These are phyloP conservation scores for Boletus rex-veris DNA, from an alignment of 768 basidiomycete species.

Conservation along the genomic window DNA sequence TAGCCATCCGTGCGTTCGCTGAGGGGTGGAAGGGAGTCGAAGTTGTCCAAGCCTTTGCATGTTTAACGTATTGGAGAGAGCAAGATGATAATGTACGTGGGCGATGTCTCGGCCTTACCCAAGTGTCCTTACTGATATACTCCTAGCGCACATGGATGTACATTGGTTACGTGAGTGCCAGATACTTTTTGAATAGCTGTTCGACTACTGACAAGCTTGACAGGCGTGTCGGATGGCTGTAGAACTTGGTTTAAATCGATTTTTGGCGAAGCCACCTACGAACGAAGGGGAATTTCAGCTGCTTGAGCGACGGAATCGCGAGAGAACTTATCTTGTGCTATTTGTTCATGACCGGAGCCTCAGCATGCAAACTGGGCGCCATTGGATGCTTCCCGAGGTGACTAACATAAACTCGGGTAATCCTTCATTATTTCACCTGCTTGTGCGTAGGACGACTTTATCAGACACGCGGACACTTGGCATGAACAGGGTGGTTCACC, in stretches of 20 bases:
- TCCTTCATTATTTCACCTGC: constrained; percentile 9
- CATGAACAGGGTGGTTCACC: constrained; percentile 54
- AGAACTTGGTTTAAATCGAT: constrained; percentile 76
- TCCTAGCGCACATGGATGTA: constrained; percentile 79
- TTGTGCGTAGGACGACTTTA: constrained; percentile 55
- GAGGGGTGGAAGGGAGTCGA: constrained; percentile 81
- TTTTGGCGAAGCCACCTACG: constrained; percentile 48
- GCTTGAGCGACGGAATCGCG: constrained; percentile 77
- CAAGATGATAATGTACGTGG: constrained; percentile 72
- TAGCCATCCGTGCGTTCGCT: constrained; percentile 74
- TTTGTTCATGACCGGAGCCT: constrained; percentile 85
- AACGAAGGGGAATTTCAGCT: constrained; percentile 64
- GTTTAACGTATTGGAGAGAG: constrained; percentile 87
- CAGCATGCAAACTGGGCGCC: constrained; percentile 80
- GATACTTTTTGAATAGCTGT: neutral
- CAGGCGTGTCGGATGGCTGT: constrained; percentile 88
- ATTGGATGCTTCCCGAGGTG: constrained; percentile 85
- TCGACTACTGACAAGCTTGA: constrained; percentile 1
- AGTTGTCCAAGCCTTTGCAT: constrained; percentile 85
- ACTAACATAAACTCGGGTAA: neutral
- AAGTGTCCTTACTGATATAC: constrained; percentile 12
- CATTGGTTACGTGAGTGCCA: constrained; percentile 69
- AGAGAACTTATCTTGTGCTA: constrained; percentile 81
- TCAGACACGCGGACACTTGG: constrained; percentile 67
- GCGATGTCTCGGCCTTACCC: constrained; percentile 2